Percentiles rank a stretch among this genome's conserved stretches.
Conservation (phyloP, 2,329 filamentous ascomycete species). For the Colletotrichum melonis region DNA sequence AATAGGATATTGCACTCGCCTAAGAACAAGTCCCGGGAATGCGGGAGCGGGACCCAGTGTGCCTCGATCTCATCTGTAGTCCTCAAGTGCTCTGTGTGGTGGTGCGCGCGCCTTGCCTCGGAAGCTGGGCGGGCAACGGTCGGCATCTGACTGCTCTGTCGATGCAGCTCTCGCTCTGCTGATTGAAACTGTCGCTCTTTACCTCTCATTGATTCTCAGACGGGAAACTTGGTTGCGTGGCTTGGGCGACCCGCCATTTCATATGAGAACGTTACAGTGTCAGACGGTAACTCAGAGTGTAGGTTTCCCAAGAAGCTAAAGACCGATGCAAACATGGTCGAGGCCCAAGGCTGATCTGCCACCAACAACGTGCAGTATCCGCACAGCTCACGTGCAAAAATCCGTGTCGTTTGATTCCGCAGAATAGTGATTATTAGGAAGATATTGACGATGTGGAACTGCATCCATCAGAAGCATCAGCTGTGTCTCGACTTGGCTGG, state of each 20-base stretch:
- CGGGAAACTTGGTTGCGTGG: neutral
- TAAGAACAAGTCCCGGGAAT: constrained; percentile 12
- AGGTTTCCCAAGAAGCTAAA: neutral
- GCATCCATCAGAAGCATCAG: neutral
- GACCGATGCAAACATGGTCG: neutral
- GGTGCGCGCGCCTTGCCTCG: constrained; percentile 17
- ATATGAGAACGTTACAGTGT: neutral
- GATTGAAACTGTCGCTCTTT: neutral
- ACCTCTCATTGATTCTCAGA: neutral
- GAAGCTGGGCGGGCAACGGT: constrained; percentile 20
- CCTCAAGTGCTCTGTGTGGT: neutral
- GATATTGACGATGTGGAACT: neutral
- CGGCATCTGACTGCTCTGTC: constrained; percentile 24
- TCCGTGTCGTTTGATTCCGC: neutral
- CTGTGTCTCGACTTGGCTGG: neutral
- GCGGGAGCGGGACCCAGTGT: constrained; percentile 11
- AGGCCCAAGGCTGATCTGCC: constrained; percentile 1
- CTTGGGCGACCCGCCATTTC: neutral
- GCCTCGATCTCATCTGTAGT: constrained; percentile 24
- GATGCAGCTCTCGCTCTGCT: neutral
- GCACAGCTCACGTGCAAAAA: neutral
- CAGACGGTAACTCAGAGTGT: no score
- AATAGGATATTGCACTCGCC: constrained; percentile 12
- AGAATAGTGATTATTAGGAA: neutral
- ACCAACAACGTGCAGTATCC: neutral